Conservation (phyloP, 1,139 yeast genomes). For the Taphrina flavorubra region DNA sequence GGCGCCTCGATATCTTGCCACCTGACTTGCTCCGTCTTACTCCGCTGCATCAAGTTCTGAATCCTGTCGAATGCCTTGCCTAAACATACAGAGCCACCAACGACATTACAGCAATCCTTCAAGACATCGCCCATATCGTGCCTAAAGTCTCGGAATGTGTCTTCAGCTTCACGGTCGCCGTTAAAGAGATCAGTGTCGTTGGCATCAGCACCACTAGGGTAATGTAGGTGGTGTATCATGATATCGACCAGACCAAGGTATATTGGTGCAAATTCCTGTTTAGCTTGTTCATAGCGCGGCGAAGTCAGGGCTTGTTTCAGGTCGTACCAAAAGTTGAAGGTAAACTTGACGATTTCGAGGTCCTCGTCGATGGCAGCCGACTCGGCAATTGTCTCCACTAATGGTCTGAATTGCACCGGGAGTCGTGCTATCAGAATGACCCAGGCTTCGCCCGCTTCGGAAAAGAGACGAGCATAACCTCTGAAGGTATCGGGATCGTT, state of each 20-base stretch:
- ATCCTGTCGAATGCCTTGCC: slow-evolving; percentile 65
- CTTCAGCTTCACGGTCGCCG: slow-evolving; percentile 81
- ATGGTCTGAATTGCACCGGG: slow-evolving; percentile 71
- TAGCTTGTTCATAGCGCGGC: slow-evolving; percentile 67
- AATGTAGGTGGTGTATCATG: slow-evolving; percentile 73
- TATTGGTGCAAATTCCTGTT: slow-evolving; percentile 62
- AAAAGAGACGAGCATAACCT: slow-evolving; percentile 75
- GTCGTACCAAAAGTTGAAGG: slow-evolving; percentile 90
- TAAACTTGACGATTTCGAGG: slow-evolving; percentile 84
- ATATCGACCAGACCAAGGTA: slow-evolving; percentile 70
- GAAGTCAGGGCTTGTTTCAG: slow-evolving; percentile 73
- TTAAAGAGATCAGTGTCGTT: slow-evolving; percentile 54
- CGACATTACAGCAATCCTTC: slow-evolving; percentile 90
- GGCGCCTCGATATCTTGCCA: slow-evolving; percentile 96
- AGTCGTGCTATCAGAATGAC: slow-evolving; percentile 79
- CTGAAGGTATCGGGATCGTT: slow-evolving; percentile 76
- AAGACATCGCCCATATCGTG: slow-evolving; percentile 97
- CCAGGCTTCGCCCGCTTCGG: slow-evolving; percentile 97
- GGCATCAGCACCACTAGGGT: slow-evolving; percentile 61
- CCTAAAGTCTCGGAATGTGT: slow-evolving; percentile 88
- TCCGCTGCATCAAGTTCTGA: slow-evolving; percentile 52
- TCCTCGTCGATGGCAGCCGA: slow-evolving; percentile 69
- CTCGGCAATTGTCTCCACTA: slow-evolving; percentile 75
- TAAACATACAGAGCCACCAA: slow-evolving; percentile 76
- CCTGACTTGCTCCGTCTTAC: slow-evolving; percentile 50